Base-by-base conservation (phyloP, 257 asterid species). In the Penstemon eatonii region DNA sequence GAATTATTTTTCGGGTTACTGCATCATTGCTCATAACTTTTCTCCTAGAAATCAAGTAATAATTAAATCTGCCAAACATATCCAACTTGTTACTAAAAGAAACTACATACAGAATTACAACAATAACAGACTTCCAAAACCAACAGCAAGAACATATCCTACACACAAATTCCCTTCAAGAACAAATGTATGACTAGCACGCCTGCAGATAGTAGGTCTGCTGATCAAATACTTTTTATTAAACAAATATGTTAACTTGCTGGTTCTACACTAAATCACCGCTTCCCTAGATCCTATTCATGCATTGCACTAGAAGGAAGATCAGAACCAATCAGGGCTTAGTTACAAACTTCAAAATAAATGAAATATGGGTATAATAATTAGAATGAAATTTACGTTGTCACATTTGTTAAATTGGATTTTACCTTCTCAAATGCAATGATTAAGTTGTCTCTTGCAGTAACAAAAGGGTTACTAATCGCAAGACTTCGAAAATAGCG, bases 391-490 rank as follows among this genome's bases (percentile, higher is more conserved):
- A n/a, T 9, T 12, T 25, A 57, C 15, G 50, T 10, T 3, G 7
- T 5, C 15, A 5, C 43, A 44, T n/a, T 9, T 41, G 9, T 67
- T 42, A 56, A 10, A 43, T 45, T 39, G 66, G 57, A 46, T 43
- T 57, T 79, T 80, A 93, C 99, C 99, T 90, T 93, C 91, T 93
- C 99, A 83, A 90, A 93, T 25, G 94, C 97, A 75, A 93, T 84
- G 33, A 89, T 83, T 82, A 93, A 81, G 85, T 93, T 93, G 65
- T 93, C 97, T 75, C 96, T 79, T 52, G 99, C 99, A 53, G 97
- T 93, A 59, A 81, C 53, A 64, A 90, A 90, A 56, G 97, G 96
- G 69, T 73, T 87, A 52, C 90, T 97, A 71, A 85, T 86, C 1
- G 99, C 90, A 42, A 93, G 83, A 75, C 97, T 93, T 68, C 99